phyloP scores from a whole-genome alignment of 306 rosid species.

The Rosa chinensis region DNA sequence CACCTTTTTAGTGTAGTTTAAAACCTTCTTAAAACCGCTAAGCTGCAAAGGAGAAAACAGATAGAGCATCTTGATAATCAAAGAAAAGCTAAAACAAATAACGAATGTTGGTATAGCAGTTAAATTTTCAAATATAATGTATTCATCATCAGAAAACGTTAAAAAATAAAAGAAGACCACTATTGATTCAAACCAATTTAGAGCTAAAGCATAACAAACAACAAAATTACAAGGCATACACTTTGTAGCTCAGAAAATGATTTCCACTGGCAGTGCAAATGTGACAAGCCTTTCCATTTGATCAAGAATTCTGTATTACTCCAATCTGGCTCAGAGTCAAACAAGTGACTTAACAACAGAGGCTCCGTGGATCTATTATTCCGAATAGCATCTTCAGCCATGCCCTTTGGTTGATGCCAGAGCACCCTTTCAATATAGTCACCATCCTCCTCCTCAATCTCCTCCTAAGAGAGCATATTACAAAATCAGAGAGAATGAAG shows the following conservation, averaged over 20 bases:
- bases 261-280: constrained; percentile 98
- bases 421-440: constrained; percentile 95
- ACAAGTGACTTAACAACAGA: constrained; percentile 71
- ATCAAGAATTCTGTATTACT: constrained; percentile 79
- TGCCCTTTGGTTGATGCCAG: constrained; percentile 98
- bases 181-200: background rate
- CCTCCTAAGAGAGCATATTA: constrained; percentile 59
- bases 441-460: constrained; percentile 90
- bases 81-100: constrained; percentile 16
- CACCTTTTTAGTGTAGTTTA: constrained; percentile 90
- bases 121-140: background rate
- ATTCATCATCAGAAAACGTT: background rate
- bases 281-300: constrained; percentile 99
- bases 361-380: constrained; percentile 78
- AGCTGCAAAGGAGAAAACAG: constrained; percentile 66
- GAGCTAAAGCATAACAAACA: constrained; percentile 22
- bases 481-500: constrained; percentile 19
- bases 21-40: constrained; percentile 94
- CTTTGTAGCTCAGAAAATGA: constrained; percentile 89
- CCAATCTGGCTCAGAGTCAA: constrained; percentile 86
- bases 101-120: constrained; percentile 16
- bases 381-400: constrained; percentile 78
- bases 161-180: background rate
- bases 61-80: constrained; percentile 26
- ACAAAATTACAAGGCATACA: constrained; percentile 47